A percentile compares a stretch with the other conserved stretches of the same genome.
phyloP scores from a whole-genome alignment of 2,329 filamentous ascomycete genomes.

The Talaromyces sp. region DNA sequence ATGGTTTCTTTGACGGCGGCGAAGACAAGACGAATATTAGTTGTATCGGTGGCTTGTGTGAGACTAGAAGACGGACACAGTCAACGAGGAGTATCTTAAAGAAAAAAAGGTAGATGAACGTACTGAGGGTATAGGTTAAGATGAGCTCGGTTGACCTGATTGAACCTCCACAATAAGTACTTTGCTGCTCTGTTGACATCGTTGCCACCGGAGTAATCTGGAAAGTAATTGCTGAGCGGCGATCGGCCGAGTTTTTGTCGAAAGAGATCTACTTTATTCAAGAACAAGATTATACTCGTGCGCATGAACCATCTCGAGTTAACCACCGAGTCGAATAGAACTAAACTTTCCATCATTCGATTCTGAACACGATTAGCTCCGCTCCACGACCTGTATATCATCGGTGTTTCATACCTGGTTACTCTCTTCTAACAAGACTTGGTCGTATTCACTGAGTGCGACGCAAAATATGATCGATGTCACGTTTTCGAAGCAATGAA shows the following conservation, averaged over 20 bases:
- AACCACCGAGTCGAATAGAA: constrained; percentile 96
- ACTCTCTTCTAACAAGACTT: constrained; percentile 92
- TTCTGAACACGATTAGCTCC: constrained; percentile 58
- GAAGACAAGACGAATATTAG: constrained; percentile 96
- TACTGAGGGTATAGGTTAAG: constrained; percentile 97
- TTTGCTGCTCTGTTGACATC: constrained; percentile 98
- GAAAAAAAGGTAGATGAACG: constrained; percentile 38
- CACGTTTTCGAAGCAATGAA: constrained; percentile 99
- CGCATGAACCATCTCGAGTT: constrained; percentile 99
- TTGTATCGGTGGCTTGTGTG: constrained; percentile 97
- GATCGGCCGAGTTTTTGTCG: constrained; percentile 88
- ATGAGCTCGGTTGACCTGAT: constrained; percentile 95
- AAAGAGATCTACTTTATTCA: constrained; percentile 99
- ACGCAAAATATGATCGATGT: constrained; percentile 99
- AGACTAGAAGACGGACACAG: constrained; percentile 57
- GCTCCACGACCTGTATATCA: not conserved
- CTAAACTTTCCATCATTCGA: constrained; percentile 97
- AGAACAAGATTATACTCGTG: constrained; percentile 95
- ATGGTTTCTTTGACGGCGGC: constrained; percentile 99
- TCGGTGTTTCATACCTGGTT: constrained; percentile 68
- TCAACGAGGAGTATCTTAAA: not conserved
- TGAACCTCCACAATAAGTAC: constrained; percentile 96
- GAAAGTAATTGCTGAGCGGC: constrained; percentile 91
- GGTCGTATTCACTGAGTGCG: constrained; percentile 95
- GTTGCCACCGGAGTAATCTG: constrained; percentile 94